Percentiles rank a stretch among this genome's conserved stretches.
These are phyloP conservation scores for Sarcocystis neurona DNA, from an alignment of 169 alveolate species.

Conservation along the genomic window DNA sequence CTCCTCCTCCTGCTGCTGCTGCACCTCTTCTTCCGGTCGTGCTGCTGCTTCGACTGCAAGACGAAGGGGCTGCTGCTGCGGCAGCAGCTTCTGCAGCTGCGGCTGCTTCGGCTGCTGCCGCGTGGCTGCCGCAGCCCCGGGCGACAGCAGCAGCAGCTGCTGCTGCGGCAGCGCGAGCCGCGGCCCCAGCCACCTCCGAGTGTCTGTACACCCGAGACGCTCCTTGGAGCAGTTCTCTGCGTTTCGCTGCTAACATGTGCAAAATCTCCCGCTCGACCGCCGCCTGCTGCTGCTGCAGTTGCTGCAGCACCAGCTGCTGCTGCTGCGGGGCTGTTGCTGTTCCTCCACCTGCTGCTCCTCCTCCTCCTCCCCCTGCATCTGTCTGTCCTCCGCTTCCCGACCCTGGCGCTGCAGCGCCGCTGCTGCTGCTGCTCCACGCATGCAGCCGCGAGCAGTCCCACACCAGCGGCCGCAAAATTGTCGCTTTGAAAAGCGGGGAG, in stretches of 20 bases:
- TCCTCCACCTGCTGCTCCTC: background rate
- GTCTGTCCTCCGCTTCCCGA: background rate
- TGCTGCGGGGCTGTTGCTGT: background rate
- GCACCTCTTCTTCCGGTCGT: background rate
- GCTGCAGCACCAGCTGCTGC: background rate
- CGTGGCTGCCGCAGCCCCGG: background rate
- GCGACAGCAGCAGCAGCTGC: background rate
- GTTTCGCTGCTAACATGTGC: background rate
- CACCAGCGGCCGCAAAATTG: background rate
- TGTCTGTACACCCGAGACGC: background rate
- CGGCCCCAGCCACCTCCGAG: background rate
- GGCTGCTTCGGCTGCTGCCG: background rate
- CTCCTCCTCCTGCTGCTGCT: background rate
- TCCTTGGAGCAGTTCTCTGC: background rate
- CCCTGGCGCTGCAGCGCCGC: slow-evolving; percentile 10
- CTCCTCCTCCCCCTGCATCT: background rate
- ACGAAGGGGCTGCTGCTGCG: background rate
- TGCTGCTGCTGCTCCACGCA: too few species aligned
- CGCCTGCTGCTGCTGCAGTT: background rate
- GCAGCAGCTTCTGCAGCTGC: background rate
- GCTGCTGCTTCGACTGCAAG: background rate
- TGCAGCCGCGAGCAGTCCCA: too few species aligned
- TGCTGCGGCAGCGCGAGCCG: background rate
- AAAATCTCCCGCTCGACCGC: too few species aligned
- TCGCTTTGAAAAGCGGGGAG: background rate